Percentiles rank a stretch among this genome's conserved stretches.
These are phyloP conservation scores for Cladophialophora yegresii DNA, from an alignment of 2,329 filamentous ascomycete genomes.

Conservation along the genomic window DNA sequence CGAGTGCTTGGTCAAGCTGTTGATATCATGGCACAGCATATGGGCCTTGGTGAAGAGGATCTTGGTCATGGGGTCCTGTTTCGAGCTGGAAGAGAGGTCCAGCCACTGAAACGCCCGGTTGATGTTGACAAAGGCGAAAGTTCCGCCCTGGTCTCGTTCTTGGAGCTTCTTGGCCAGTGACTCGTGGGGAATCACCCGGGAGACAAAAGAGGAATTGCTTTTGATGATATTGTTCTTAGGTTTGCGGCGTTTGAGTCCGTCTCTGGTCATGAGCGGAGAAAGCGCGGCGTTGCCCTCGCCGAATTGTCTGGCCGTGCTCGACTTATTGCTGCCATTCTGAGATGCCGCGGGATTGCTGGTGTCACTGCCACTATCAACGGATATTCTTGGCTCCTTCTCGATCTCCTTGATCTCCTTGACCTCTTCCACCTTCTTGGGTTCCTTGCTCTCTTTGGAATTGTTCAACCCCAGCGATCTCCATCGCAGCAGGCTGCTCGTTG, in stretches of 20 bases:
- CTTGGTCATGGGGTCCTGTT: constrained; percentile 90
- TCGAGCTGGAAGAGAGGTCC: constrained; percentile 69
- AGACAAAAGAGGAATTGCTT: constrained; percentile 97
- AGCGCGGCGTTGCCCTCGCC: constrained; percentile 83
- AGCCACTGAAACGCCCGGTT: constrained; percentile 96
- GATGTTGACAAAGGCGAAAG: constrained; percentile 92
- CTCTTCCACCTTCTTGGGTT: constrained; percentile 48
- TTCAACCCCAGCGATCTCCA: constrained; percentile 35
- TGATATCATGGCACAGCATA: constrained; percentile 91
- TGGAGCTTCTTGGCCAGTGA: constrained; percentile 72
- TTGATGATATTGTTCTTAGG: constrained; percentile 98
- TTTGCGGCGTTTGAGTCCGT: constrained; percentile 73
- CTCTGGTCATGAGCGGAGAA: constrained; percentile 61
- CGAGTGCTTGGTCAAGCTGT: constrained; percentile 73
- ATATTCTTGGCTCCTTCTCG: constrained; percentile 62
- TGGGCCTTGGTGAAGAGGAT: constrained; percentile 96
- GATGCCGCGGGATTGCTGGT: constrained; percentile 51
- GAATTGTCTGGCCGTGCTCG: constrained; percentile 64
- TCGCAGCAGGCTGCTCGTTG: constrained; percentile 47
- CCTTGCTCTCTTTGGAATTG: constrained; percentile 34
- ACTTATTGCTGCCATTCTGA: constrained; percentile 44
- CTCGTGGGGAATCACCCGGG: constrained; percentile 91
- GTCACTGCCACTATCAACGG: constrained; percentile 62
- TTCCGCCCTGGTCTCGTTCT: constrained; percentile 74
- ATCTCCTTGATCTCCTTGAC: constrained; percentile 61